Base-by-base conservation (phyloP, 164 flowering plant species). In the Sextonia rubra region DNA sequence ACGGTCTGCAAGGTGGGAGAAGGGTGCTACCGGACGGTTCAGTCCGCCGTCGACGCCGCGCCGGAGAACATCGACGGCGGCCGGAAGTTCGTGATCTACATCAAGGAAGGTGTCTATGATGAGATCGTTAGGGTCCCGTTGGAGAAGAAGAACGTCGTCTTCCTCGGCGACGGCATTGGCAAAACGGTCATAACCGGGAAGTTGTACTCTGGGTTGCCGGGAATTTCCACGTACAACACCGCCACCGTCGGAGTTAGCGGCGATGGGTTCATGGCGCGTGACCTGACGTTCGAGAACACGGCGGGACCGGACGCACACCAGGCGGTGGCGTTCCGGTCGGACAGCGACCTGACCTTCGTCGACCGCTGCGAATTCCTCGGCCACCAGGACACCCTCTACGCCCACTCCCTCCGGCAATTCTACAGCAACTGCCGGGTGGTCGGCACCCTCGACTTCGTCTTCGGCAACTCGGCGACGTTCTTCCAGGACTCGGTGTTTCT, bases 111-210 rank as follows among this genome's bases (percentile, higher is more conserved):
- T 15, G 83, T 87, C 1, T 95, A 95, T 60, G 80, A 89, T 67
- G 99, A 95, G 80, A 85, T 44, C 15, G 92, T 95, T 15, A 76
- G 92, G 73, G 85, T 93, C 12, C 85, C 90, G n/a, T 74, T 86
- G 1, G 84, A 83, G 82, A 93, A 91, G 86, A 84, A n/a, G 75
- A 87, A 91, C 73, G 79, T 95, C 61, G 91, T 93, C 27, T 90
- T 95, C 69, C 63, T 90, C 73, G 98, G 99, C 0, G 98, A 95
- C 71, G 99, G 98, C 8, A 88, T 87, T 80, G 97, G 95, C 15
- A 91, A 90, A 83, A 91, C 94, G 3, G 90, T 95, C 62, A 95
- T 95, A 78, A 88, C 98, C 0, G 98, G 98, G 1, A 81, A 87
- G 0, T 37, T 74, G 73, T 84, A 79, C 61, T 87, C 77, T 12